These are phyloP conservation scores for Psophocarpus tetragonolobus DNA, from an alignment of 306 rosid species.

Conservation along the genomic window DNA sequence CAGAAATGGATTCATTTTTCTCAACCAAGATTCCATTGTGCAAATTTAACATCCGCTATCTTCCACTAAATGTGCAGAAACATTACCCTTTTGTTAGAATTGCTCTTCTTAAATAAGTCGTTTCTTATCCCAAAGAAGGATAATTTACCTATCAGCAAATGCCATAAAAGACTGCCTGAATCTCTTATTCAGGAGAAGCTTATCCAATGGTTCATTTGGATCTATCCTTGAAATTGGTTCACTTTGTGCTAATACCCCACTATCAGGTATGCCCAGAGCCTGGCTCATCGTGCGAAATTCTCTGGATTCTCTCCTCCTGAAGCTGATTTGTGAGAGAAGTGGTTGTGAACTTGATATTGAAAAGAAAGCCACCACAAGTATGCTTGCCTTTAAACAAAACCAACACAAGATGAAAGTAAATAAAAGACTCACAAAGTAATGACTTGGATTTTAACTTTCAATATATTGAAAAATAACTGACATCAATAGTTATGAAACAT, in stretches of 20 bases:
- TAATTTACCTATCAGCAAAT: constrained; percentile 83
- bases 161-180: constrained; percentile 90
- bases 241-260: constrained; percentile 62
- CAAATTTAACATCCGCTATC: constrained; percentile 18
- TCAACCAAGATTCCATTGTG: constrained; percentile 5
- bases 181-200: constrained; percentile 77
- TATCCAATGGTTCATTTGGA: constrained; percentile 83
- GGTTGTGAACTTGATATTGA: constrained; percentile 97
- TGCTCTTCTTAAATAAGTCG: constrained; percentile 14
- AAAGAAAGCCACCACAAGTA: constrained; percentile 79
- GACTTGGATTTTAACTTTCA: constrained; percentile 23
- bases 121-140: constrained; percentile 21
- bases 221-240: constrained; percentile 59
- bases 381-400: constrained; percentile 71
- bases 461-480: constrained; percentile 10
- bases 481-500: constrained; percentile 15
- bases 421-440: constrained; percentile 17
- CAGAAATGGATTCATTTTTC: constrained; percentile 14
- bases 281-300: constrained; percentile 86
- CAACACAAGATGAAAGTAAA: constrained; percentile 38
- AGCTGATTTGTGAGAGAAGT: constrained; percentile 89
- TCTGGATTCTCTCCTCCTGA: constrained; percentile 72
- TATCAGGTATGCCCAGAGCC: constrained; percentile 96
- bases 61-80: constrained; percentile 7
- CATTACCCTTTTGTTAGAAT: constrained; percentile 5